Conservation (phyloP, 2,329 filamentous ascomycete species). For the Ascochyta viciae-villosae region DNA sequence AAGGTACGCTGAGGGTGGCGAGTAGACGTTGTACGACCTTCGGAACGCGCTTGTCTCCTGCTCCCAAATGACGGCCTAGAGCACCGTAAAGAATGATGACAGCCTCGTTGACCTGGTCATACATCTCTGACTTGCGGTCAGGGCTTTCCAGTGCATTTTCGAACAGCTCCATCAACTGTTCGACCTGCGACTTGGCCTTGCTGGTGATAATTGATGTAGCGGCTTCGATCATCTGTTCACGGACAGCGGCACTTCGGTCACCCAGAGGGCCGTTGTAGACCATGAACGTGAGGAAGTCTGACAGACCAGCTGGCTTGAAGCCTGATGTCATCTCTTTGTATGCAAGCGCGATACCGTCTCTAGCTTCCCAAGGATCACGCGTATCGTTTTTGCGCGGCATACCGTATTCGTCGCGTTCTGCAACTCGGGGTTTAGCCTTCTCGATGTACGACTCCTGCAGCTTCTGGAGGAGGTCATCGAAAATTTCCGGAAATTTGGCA, state of each 20-base stretch:
- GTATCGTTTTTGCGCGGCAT: slow-evolving; percentile 91
- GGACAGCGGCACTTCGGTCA: slow-evolving; percentile 77
- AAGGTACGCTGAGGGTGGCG: slow-evolving; percentile 88
- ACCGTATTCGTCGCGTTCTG: slow-evolving; percentile 88
- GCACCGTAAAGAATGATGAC: slow-evolving; percentile 98
- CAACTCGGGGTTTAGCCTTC: slow-evolving; percentile 80
- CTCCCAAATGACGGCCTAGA: slow-evolving; percentile 82
- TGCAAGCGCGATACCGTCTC: slow-evolving; percentile 86
- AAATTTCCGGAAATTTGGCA: slow-evolving; percentile 63
- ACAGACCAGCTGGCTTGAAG: slow-evolving; percentile 73
- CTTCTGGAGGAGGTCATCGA: slow-evolving; percentile 67
- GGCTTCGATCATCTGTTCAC: slow-evolving; percentile 90
- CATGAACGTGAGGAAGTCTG: slow-evolving; percentile 82
- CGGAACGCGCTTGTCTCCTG: slow-evolving; percentile 86
- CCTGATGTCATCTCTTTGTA: slow-evolving; percentile 80
- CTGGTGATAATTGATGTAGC: slow-evolving; percentile 80
- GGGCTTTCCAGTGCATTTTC: slow-evolving; percentile 86
- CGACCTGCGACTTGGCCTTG: slow-evolving; percentile 82
- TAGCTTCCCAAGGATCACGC: slow-evolving; percentile 87
- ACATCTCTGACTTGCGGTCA: slow-evolving; percentile 79
- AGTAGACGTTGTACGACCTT: slow-evolving; percentile 87
- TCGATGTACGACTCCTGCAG: slow-evolving; percentile 77
- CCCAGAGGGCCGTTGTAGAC: slow-evolving; percentile 88
- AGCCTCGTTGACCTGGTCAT: slow-evolving; percentile 93
- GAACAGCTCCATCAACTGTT: slow-evolving; percentile 90